These are phyloP conservation scores for Metschnikowia picachoensis DNA, from an alignment of 805 yeast genomes.

Conservation along the genomic window DNA sequence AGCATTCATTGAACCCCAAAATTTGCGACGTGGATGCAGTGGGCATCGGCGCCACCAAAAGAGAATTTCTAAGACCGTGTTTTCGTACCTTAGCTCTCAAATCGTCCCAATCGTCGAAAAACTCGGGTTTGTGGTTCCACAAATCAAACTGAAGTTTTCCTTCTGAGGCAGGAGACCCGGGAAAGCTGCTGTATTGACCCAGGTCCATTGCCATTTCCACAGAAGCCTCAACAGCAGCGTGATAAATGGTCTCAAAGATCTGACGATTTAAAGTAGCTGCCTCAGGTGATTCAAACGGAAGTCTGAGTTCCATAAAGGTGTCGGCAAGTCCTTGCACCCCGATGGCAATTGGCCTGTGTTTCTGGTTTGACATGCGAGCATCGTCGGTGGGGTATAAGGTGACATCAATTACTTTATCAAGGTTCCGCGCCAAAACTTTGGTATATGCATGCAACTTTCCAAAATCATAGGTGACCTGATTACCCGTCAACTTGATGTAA, in stretches of 20 bases:
- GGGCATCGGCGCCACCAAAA: slow-evolving; percentile 94
- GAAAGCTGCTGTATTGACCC: slow-evolving; percentile 71
- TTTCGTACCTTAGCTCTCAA: slow-evolving; percentile 55
- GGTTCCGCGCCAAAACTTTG: slow-evolving; percentile 73
- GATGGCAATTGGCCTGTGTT: slow-evolving; percentile 89
- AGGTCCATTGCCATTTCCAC: slow-evolving; percentile 66
- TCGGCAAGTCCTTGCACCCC: slow-evolving; percentile 99
- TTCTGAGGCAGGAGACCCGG: slow-evolving; percentile 86
- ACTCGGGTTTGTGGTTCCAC: slow-evolving; percentile 75
- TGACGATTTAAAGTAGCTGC: slow-evolving; percentile 76
- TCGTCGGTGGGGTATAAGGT: slow-evolving; percentile 80
- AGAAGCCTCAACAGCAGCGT: slow-evolving; percentile 87
- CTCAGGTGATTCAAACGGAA: slow-evolving; percentile 81
- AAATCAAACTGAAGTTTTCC: slow-evolving; percentile 84
- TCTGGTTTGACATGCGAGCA: slow-evolving; percentile 71
- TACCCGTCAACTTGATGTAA: slow-evolving; percentile 44
- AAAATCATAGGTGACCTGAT: slow-evolving; percentile 60
- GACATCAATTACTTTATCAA: slow-evolving; percentile 80
- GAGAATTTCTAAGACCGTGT: slow-evolving; percentile 80
- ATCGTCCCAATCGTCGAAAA: slow-evolving; percentile 78
- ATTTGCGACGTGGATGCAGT: slow-evolving; percentile 97
- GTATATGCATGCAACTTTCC: slow-evolving; percentile 68
- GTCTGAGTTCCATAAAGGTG: slow-evolving; percentile 69
- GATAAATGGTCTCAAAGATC: slow-evolving; percentile 94
- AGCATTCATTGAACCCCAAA: slow-evolving; percentile 89